These are phyloP conservation scores for Gynostemma pentaphyllum DNA, from an alignment of 306 rosid species.

Conservation along the genomic window DNA sequence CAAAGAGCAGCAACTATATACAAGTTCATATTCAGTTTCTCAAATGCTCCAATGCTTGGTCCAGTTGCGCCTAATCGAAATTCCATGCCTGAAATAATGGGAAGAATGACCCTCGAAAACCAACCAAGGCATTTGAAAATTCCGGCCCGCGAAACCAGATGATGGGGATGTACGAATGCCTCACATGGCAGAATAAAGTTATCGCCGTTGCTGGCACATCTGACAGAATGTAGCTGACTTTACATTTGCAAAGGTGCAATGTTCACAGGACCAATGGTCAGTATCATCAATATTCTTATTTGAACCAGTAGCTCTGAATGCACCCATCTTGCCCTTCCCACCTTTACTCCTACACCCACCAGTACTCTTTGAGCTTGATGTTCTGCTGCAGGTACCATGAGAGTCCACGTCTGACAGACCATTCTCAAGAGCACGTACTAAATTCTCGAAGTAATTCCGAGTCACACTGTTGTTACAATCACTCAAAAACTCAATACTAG, in stretches of 20 bases:
- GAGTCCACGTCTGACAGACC: conserved; percentile 38
- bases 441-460: conserved; percentile 41
- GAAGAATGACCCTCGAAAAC: not conserved
- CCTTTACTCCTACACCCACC: conserved; percentile 31
- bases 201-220: conserved; percentile 34
- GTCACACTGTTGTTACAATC: conserved; percentile 28
- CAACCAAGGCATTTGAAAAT: not conserved
- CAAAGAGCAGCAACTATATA: conserved; percentile 7
- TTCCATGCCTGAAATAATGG: not conserved
- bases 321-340: conserved; percentile 32
- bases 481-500: not conserved
- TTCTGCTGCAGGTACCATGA: conserved; percentile 28
- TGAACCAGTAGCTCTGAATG: conserved; percentile 26
- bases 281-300: conserved; percentile 24
- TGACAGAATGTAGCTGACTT: conserved; percentile 27
- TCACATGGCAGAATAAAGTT: not conserved
- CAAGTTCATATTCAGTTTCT: conserved; percentile 5
- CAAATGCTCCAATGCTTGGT: not conserved
- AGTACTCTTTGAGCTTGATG: conserved; percentile 25
- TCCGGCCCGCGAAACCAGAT: conserved; percentile 1
- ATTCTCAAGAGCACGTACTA: conserved; percentile 40
- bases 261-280: conserved; percentile 41
- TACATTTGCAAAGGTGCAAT: conserved; percentile 35
- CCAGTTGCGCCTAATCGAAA: not conserved
- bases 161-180: not conserved